Base-by-base conservation (phyloP, 345 rosid species). In the Carallia brachiata region DNA sequence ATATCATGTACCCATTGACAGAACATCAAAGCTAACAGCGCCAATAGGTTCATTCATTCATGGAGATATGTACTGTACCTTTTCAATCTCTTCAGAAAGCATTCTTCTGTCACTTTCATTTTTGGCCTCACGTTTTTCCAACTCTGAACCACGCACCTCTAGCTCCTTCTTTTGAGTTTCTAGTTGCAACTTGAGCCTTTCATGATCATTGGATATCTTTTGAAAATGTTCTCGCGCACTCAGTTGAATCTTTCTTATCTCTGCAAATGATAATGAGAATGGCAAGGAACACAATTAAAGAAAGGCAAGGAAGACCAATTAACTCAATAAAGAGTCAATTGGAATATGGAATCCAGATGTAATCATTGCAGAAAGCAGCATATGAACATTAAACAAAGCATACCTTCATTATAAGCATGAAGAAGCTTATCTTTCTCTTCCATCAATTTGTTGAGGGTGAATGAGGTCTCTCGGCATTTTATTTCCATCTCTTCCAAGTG, bases 91-190 rank as follows among this genome's bases (percentile, higher is more conserved):
- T 77, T 85, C 87, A 4, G 81, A 78, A 52, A 95, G 81, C 50
- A 73, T 69, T 74, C 78, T 88, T 63, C 86, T 89, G 66, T 87
- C 97, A 77, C 36, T 88, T 79, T 92, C 97, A 84, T 90, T 90
- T 65, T 78, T 77, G n/a, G 94, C 90, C 79, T 95, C 97, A 60
- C 99, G 96, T 78, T 83, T 78, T 80, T 86, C 89, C 83, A 90
- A 74, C 72, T 88, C 93, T 40, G 67, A 69, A 62, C 87, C 86
- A 34, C 92, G 89, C 63, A 81, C 65, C 77, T 92, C 91, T 58
- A 95, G 94, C 75, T 87, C 93, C 73, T 69, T 84, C 68, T 82
- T 86, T 73, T 84, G 96, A 77, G 96, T 82, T 79, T 84, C 98
- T 66, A 92, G 72, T 69, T 86, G 96, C 66, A 61, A 32, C 86